These are phyloP conservation scores for Colletotrichum cereale DNA, from an alignment of 2,329 filamentous ascomycete species.

Conservation along the genomic window DNA sequence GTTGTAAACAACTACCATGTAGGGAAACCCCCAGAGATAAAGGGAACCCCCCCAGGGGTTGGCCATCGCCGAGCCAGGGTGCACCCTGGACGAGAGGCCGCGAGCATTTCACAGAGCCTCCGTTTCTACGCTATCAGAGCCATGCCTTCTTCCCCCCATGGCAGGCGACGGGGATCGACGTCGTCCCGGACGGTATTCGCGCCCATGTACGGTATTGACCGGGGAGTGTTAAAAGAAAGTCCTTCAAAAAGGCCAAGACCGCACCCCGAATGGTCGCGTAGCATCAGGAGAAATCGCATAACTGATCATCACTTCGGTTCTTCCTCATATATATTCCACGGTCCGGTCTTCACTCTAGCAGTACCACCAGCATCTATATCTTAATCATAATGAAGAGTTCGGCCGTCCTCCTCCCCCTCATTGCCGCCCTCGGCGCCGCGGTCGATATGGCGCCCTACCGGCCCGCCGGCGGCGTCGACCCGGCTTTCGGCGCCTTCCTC, in stretches of 20 bases:
- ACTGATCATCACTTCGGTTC: background rate
- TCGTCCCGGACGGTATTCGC: background rate
- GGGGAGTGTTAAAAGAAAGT: no score
- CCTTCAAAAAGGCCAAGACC: background rate
- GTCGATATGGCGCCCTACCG: slow-evolving; percentile 28
- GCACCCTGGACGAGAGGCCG: slow-evolving; percentile 23
- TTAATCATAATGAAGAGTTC: slow-evolving; percentile 17
- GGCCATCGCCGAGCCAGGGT: background rate
- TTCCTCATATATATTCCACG: background rate
- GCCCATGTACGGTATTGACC: background rate
- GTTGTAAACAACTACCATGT: background rate
- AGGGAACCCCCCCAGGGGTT: background rate
- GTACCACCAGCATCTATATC: no score
- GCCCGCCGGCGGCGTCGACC: slow-evolving; percentile 19
- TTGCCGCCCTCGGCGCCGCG: slow-evolving; percentile 2
- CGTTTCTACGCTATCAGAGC: background rate
- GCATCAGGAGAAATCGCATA: background rate
- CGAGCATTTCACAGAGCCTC: slow-evolving; percentile 25
- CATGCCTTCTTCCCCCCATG: slow-evolving; percentile 5
- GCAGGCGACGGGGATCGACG: background rate
- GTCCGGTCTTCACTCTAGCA: background rate
- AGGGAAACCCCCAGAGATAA: background rate
- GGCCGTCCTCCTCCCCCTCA: background rate
- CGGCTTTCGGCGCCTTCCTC: slow-evolving; percentile 13
- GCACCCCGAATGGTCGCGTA: no score